Evolutionary conservation across 2,329 filamentous ascomycete genomes (phyloP).

Genomic region (Neospermospora avenae): DNA sequence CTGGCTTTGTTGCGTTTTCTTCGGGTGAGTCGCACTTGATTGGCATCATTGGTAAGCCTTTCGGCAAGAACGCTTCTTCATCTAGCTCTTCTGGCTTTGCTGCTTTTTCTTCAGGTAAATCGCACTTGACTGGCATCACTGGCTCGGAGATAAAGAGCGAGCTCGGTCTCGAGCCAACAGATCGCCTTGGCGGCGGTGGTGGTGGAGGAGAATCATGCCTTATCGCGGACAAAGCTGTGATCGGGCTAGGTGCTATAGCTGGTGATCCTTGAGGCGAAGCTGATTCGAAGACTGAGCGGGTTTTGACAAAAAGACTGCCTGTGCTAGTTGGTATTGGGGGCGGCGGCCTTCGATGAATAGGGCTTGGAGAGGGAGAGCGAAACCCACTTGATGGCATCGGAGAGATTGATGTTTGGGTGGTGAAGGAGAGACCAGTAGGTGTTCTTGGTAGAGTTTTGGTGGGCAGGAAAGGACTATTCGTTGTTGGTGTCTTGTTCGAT

Average conservation of each 20-base stretch:
- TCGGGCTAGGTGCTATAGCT: conserved; percentile 1
- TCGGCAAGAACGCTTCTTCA: too few species aligned
- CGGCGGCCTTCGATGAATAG: background rate
- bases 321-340: conserved; percentile 12
- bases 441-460: background rate
- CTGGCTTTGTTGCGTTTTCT: background rate
- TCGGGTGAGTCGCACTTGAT: background rate
- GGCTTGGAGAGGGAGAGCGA: background rate
- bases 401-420: background rate
- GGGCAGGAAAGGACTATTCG: background rate
- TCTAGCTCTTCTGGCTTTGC: background rate
- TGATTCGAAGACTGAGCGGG: conserved; percentile 30
- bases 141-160: conserved; percentile 12
- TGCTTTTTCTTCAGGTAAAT: background rate
- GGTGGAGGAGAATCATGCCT: conserved; percentile 7
- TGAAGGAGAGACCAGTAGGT: background rate
- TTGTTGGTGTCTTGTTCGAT: background rate
- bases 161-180: conserved; percentile 8
- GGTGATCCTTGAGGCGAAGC: conserved; percentile 11
- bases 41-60: too few species aligned
- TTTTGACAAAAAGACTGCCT: conserved; percentile 28
- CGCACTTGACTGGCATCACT: background rate
- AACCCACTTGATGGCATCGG: background rate
- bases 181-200: background rate
- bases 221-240: background rate